Evolutionary conservation across 2,329 filamentous ascomycete species (phyloP), one percentile per base, ranked within the genome.

Genomic region (Xylariaceae sp.): DNA sequence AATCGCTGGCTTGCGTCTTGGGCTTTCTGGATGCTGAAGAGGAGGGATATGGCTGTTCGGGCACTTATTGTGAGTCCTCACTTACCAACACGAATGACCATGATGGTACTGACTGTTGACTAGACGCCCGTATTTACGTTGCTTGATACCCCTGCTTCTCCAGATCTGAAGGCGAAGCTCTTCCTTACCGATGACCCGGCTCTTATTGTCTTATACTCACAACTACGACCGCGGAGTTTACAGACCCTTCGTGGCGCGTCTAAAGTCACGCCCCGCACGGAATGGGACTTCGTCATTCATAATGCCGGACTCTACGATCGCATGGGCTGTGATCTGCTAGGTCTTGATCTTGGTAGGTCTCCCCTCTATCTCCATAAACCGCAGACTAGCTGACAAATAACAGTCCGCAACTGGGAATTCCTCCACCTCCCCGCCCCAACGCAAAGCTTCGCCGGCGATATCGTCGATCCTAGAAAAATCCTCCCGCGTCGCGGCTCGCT

Each of bases 1-100:
- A 93, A 99, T 70, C 83, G 93, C 59, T 99, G 94, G 93, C 83
- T 96, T 60, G 90, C 92, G 9, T 94, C 89, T 0, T 99, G 94
- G 94, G 90, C 90, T 2, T 96, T 96, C 71, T 96, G 91, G 88
- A 90, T 96, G 81, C 80, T 97, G 4, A 86, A 86, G 44, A 83
- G 89, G 63, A 85, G 87, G 61, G 89, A 95, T 66, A 89, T 92
- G 79, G 89, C 93, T 4, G 91, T 97, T 5, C 85, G 90, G 55
- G 86, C 88, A 5, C 78, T 99, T 2, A 88, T 96, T 66, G 88
- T 91, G 75, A 78, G 86, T 75, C 37, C 11, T 34, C 23, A 17
- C 10, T n/a, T n/a, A n/a, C n/a, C n/a, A n/a, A n/a, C n/a, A n/a
- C n/a, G n/a, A n/a, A n/a, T n/a, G 9, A 1, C 44, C 11, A 3